Evolutionary conservation across 2,329 filamentous ascomycete genomes (phyloP).

Genomic region (Ploettnerulaceae sp.): DNA sequence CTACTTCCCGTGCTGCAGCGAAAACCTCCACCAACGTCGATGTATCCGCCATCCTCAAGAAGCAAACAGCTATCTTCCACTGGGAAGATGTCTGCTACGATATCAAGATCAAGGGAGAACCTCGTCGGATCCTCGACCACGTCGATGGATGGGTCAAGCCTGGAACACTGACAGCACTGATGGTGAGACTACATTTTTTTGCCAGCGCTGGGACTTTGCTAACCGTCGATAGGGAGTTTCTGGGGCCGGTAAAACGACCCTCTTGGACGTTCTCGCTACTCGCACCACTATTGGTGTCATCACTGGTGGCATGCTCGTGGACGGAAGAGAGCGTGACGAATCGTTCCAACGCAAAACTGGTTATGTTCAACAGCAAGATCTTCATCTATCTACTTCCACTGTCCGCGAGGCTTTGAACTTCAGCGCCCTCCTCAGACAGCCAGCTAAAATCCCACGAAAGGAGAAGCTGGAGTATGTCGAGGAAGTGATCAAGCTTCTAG

Average conservation of each 20-base stretch:
- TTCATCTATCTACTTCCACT: slow-evolving; percentile 77
- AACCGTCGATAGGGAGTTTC: slow-evolving; percentile 18
- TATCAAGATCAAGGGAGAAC: slow-evolving; percentile 62
- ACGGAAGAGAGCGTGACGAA: slow-evolving; percentile 55
- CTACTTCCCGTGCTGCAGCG: slow-evolving; percentile 7
- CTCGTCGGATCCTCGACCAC: slow-evolving; percentile 60
- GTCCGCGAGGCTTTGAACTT: slow-evolving; percentile 86
- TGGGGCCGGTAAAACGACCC: slow-evolving; percentile 79
- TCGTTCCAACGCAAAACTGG: slow-evolving; percentile 87
- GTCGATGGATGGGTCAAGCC: slow-evolving; percentile 70
- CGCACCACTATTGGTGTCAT: slow-evolving; percentile 88
- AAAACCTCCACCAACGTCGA: slow-evolving; percentile 20
- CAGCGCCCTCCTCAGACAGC: slow-evolving; percentile 82
- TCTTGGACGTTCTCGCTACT: slow-evolving; percentile 73
- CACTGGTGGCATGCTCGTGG: slow-evolving; percentile 70
- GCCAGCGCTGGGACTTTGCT: background rate
- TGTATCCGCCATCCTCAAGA: slow-evolving; percentile 21
- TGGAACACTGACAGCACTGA: slow-evolving; percentile 62
- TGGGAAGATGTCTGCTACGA: slow-evolving; percentile 58
- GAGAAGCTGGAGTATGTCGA: slow-evolving; percentile 88
- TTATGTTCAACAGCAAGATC: slow-evolving; percentile 88
- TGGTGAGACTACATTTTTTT: slow-evolving; percentile 40
- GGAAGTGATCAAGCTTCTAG: slow-evolving; percentile 83
- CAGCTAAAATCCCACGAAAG: slow-evolving; percentile 59
- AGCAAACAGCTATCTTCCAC: slow-evolving; percentile 29